Evolutionary conservation across 768 basidiomycete genomes (phyloP).

Genomic region (Lactifluus hygrophoroides): DNA sequence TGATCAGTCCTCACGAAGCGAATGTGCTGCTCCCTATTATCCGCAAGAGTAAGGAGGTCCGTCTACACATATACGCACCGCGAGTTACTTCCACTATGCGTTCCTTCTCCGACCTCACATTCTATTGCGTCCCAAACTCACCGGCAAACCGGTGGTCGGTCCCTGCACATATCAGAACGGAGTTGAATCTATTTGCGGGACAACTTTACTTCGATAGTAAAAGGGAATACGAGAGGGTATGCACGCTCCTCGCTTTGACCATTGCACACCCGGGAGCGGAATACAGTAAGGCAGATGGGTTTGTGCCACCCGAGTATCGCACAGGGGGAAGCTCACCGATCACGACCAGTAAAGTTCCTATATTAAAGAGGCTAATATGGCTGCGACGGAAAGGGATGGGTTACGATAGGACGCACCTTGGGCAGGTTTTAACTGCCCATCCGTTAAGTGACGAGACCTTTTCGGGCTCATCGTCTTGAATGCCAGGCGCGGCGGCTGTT

Average conservation of each 20-base stretch:
- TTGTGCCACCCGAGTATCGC: not conserved
- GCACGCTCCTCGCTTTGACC: not conserved
- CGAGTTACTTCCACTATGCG: conserved; percentile 1
- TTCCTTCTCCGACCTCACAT: conserved; percentile 11
- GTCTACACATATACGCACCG: conserved; percentile 10
- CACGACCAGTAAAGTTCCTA: not conserved
- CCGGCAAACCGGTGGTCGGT: not conserved
- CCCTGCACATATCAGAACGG: not conserved
- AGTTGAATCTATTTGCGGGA: conserved; percentile 4
- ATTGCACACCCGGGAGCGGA: not conserved
- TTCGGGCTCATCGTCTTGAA: too few species aligned
- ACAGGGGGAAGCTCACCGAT: not conserved
- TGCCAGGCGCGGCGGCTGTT: too few species aligned
- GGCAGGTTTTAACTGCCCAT: not conserved
- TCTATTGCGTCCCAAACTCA: not conserved
- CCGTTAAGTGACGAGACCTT: not conserved
- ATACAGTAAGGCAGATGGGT: not conserved
- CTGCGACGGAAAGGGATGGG: not conserved
- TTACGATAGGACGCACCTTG: not conserved
- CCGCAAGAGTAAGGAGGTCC: conserved; percentile 1
- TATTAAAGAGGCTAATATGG: not conserved
- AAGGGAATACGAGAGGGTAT: not conserved
- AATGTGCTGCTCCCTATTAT: conserved; percentile 5
- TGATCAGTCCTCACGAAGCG: conserved; percentile 3
- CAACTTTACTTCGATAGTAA: conserved; percentile 9